Percentiles rank a stretch among this genome's conserved stretches.
Evolutionary conservation across 257 asterid genomes (phyloP).

Genomic region (Perilla frutescens): DNA sequence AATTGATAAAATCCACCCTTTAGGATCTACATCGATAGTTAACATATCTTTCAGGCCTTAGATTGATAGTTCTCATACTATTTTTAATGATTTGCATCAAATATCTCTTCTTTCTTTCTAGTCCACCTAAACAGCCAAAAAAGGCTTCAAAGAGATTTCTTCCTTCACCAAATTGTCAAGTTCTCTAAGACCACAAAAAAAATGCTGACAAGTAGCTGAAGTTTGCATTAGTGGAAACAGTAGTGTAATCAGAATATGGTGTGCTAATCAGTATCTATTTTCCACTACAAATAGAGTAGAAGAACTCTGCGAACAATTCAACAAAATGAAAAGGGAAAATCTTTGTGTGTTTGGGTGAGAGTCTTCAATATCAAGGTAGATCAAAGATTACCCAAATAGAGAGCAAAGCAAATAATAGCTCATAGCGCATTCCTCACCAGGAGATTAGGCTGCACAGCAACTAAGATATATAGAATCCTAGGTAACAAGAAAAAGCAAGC

Average conservation of each 20-base stretch:
- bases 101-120: not conserved
- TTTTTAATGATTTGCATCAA: not conserved
- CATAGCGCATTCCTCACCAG: not conserved
- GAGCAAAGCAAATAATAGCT: not conserved
- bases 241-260: not conserved
- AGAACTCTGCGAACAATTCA: not conserved
- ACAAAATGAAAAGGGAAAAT: not conserved
- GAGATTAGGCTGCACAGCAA: not conserved
- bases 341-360: slow-evolving; percentile 5
- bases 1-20: no score
- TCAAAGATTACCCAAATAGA: not conserved
- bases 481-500: not conserved
- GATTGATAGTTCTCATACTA: no score
- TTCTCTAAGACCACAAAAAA: not conserved
- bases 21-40: no score
- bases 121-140: not conserved
- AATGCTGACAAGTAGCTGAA: not conserved
- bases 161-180: not conserved
- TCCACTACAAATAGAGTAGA: not conserved
- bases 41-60: no score
- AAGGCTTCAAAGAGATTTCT: not conserved
- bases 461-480: not conserved
- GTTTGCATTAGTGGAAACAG: not conserved
- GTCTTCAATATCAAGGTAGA: not conserved
- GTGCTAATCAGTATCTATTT: not conserved